Evolutionary conservation across 2,329 filamentous ascomycete species (phyloP).

Genomic region (Pseudocercospora eumusae): DNA sequence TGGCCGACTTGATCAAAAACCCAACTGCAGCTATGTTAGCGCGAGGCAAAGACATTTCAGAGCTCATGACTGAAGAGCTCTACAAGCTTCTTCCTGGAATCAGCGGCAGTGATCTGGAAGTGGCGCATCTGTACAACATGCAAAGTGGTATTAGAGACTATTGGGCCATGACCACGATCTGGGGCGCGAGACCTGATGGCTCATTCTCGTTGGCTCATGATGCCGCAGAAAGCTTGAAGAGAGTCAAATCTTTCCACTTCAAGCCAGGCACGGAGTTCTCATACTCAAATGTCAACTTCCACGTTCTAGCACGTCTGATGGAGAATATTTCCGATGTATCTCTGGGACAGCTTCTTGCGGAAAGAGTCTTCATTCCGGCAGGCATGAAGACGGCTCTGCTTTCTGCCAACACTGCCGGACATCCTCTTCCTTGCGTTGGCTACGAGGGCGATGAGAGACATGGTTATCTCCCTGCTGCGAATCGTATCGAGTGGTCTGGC

Average conservation of each 20-base stretch:
- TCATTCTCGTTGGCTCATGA: constrained; percentile 43
- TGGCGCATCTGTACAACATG: constrained; percentile 45
- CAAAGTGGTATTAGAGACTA: constrained; percentile 51
- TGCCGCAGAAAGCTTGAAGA: constrained; percentile 35
- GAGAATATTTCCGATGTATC: constrained; percentile 44
- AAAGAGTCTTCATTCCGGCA: constrained; percentile 46
- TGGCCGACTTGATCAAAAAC: constrained; percentile 42
- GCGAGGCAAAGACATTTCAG: constrained; percentile 17
- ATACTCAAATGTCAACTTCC: constrained; percentile 51
- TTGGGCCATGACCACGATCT: constrained; percentile 49
- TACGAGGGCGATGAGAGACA: constrained; percentile 47
- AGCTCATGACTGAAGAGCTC: constrained; percentile 33
- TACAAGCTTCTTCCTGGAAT: constrained; percentile 39
- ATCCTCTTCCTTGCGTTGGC: constrained; percentile 46
- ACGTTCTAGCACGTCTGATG: constrained; percentile 43
- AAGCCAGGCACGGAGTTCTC: constrained; percentile 47
- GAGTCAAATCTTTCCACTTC: constrained; percentile 46
- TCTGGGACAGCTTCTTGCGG: constrained; percentile 41
- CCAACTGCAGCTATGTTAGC: constrained; percentile 36
- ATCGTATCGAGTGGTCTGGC: constrained; percentile 51
- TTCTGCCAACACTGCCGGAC: constrained; percentile 42
- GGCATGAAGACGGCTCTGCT: constrained; percentile 48
- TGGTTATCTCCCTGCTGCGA: constrained; percentile 44
- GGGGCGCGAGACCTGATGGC: constrained; percentile 46
- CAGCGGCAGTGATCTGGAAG: constrained; percentile 36